These are phyloP conservation scores for Gossypium thurberi DNA, from an alignment of 345 rosid species.

Conservation along the genomic window DNA sequence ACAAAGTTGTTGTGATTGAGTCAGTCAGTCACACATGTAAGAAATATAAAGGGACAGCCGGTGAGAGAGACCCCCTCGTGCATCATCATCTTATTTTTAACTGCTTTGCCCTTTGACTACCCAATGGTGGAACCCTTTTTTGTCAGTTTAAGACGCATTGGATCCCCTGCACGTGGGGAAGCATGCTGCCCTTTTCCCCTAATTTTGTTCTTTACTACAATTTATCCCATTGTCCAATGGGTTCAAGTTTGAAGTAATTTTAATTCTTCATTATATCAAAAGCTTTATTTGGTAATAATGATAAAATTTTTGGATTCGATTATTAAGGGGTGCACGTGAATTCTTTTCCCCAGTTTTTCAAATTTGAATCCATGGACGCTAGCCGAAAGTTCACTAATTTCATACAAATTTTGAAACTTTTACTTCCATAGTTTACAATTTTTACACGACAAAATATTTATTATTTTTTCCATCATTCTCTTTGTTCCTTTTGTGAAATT, in stretches of 20 bases:
- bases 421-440: neutral
- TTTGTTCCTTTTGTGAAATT: neutral
- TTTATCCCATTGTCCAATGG: neutral
- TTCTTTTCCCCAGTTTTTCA: neutral
- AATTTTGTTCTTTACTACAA: neutral
- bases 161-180: neutral
- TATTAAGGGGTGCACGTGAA: conserved; percentile 12
- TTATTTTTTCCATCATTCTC: neutral
- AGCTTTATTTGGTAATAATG: neutral
- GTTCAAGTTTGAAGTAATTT: neutral
- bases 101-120: neutral
- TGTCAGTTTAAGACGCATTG: neutral
- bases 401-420: neutral
- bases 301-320: neutral
- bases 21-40: neutral
- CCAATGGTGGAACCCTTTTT: neutral
- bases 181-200: neutral
- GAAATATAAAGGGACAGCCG: neutral
- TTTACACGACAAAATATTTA: neutral
- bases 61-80: neutral
- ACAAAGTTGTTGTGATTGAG: neutral
- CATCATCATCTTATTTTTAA: neutral
- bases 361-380: neutral
- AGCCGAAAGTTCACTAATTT: conserved; percentile 6
- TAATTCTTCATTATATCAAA: too few relatives aligned